These are phyloP conservation scores for Candida sithepensis DNA, from an alignment of 805 yeast species.

Conservation along the genomic window DNA sequence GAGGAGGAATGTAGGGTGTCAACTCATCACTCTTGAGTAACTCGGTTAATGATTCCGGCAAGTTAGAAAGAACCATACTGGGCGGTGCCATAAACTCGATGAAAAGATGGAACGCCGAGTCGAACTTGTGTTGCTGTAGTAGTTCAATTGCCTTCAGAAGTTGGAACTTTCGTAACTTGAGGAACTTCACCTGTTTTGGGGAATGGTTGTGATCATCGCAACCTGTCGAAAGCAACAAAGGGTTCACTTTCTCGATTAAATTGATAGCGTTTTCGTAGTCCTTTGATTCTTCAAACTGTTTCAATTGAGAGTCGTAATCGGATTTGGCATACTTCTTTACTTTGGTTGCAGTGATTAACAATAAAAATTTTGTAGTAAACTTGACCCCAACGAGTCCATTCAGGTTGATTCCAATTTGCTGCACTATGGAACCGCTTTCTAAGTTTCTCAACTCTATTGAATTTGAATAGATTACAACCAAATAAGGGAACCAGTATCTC, in stretches of 20 bases:
- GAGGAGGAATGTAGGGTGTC: background rate
- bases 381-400: slow-evolving; percentile 16
- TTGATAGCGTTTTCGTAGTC: slow-evolving; percentile 42
- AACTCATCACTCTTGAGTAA: slow-evolving; percentile 8
- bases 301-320: slow-evolving; percentile 33
- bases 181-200: slow-evolving; percentile 29
- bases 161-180: slow-evolving; percentile 41
- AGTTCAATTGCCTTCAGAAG: slow-evolving; percentile 34
- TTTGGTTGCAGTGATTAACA: slow-evolving; percentile 26
- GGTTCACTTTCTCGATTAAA: slow-evolving; percentile 33
- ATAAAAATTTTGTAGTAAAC: slow-evolving; percentile 24
- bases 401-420: slow-evolving; percentile 18
- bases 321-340: slow-evolving; percentile 26
- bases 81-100: slow-evolving; percentile 61
- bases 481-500: slow-evolving; percentile 38
- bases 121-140: slow-evolving; percentile 30
- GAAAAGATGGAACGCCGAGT: slow-evolving; percentile 41
- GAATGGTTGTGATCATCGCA: slow-evolving; percentile 13
- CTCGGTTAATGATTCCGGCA: slow-evolving; percentile 33
- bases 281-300: slow-evolving; percentile 25
- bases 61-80: slow-evolving; percentile 41
- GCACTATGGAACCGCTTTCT: slow-evolving; percentile 34
- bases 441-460: slow-evolving; percentile 37
- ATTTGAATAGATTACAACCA: slow-evolving; percentile 28
- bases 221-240: slow-evolving; percentile 19